These are phyloP conservation scores for Candida odintsovae DNA, from an alignment of 805 yeast genomes.

Conservation along the genomic window DNA sequence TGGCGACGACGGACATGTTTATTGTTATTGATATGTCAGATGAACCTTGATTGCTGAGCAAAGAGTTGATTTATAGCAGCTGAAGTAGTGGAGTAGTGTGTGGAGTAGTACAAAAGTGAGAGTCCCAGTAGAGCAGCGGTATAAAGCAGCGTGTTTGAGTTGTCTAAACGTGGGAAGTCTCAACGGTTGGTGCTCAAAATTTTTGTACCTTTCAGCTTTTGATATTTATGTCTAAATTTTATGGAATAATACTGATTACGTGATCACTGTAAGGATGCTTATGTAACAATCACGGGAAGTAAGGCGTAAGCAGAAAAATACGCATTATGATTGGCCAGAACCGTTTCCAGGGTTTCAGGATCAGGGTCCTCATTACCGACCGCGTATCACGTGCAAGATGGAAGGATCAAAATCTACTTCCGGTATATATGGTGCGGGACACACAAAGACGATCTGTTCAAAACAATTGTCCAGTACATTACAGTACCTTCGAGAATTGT, in stretches of 20 bases:
- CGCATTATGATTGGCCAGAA: constrained; percentile 1
- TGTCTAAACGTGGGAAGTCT: background rate
- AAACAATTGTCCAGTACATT: too few relatives aligned
- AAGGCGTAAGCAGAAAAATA: constrained; percentile 5
- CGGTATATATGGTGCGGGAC: background rate
- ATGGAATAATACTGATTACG: background rate
- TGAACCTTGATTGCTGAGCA: background rate
- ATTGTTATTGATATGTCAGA: background rate
- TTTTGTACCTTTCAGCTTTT: background rate
- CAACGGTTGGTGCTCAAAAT: background rate
- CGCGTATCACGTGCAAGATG: too few relatives aligned
- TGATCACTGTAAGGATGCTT: background rate
- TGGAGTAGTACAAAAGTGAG: background rate
- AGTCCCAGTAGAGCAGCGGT: background rate
- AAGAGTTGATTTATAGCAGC: background rate
- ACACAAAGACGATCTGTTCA: background rate
- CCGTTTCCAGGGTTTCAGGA: too few relatives aligned
- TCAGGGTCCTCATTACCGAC: too few relatives aligned
- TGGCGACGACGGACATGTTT: constrained; percentile 21
- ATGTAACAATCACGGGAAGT: background rate
- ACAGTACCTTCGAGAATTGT: too few relatives aligned
- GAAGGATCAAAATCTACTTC: background rate
- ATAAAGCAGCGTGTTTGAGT: background rate
- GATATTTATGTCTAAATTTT: too few relatives aligned
- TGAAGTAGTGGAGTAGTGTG: background rate